phyloP scores from a whole-genome alignment of 441 rosid species.

The Francoa sonchifolia region DNA sequence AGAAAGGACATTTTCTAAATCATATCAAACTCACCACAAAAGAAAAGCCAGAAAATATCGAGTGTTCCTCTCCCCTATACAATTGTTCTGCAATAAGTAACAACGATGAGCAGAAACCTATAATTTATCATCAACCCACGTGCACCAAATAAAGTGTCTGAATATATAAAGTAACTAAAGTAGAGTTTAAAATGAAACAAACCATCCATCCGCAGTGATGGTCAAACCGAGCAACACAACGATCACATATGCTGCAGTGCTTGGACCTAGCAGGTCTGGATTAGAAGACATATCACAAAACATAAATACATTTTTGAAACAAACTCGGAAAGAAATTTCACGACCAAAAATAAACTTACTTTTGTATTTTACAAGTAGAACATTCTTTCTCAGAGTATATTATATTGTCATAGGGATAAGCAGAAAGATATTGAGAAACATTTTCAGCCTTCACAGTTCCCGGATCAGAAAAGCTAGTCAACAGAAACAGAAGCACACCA shows the following conservation, averaged over 20 bases:
- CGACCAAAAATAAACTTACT: slow-evolving; percentile 39
- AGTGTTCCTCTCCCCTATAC: slow-evolving; percentile 68
- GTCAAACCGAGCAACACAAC: slow-evolving; percentile 87
- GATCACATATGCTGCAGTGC: slow-evolving; percentile 83
- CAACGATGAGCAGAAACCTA: slow-evolving; percentile 7
- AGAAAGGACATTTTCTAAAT: neutral
- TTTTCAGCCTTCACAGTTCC: slow-evolving; percentile 63
- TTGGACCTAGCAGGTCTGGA: slow-evolving; percentile 91
- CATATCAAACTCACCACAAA: slow-evolving; percentile 41
- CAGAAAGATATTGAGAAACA: slow-evolving; percentile 47
- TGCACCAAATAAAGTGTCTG: neutral
- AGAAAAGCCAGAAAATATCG: slow-evolving; percentile 67
- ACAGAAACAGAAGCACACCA: slow-evolving; percentile 62
- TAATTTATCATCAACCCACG: slow-evolving; percentile 3
- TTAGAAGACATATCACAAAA: slow-evolving; percentile 10
- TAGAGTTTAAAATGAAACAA: slow-evolving; percentile 6
- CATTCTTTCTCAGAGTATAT: slow-evolving; percentile 66
- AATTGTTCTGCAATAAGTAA: slow-evolving; percentile 47
- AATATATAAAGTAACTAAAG: slow-evolving; percentile 1
- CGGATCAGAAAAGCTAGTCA: slow-evolving; percentile 85
- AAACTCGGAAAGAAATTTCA: neutral
- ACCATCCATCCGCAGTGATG: slow-evolving; percentile 97
- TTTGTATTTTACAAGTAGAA: slow-evolving; percentile 67
- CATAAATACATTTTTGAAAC: slow-evolving; percentile 3
- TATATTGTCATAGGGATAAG: slow-evolving; percentile 71